phyloP scores from a whole-genome alignment of 257 asterid species.

The Pogostemon cablin region DNA sequence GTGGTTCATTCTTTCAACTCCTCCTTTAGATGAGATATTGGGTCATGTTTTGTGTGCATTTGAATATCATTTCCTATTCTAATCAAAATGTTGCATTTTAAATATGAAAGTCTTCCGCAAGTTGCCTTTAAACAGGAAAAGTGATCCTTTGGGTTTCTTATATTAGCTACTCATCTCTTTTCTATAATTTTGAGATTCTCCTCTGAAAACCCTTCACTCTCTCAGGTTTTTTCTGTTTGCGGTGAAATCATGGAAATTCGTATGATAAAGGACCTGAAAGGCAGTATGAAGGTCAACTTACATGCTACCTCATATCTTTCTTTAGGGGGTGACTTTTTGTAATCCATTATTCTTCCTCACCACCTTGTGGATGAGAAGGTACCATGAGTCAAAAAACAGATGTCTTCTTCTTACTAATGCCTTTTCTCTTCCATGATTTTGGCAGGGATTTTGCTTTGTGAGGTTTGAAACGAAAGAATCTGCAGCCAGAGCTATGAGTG shows the following conservation, averaged over 20 bases:
- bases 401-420: constrained; percentile 29
- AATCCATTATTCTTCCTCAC: constrained; percentile 17
- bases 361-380: constrained; percentile 8
- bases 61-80: constrained; percentile 10
- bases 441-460: constrained; percentile 91
- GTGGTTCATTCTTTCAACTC: constrained; percentile 8
- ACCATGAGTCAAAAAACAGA: constrained; percentile 18
- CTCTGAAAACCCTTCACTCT: constrained; percentile 28
- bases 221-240: constrained; percentile 73
- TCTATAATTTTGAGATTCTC: constrained; percentile 4
- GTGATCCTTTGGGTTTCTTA: background rate
- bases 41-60: constrained; percentile 22
- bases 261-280: constrained; percentile 64
- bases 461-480: constrained; percentile 79
- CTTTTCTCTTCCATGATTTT: constrained; percentile 24
- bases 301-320: constrained; percentile 16
- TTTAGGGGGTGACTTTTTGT: constrained; percentile 25
- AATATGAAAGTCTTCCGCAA: background rate
- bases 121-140: constrained; percentile 17
- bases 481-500: constrained; percentile 82
- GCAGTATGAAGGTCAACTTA: constrained; percentile 60
- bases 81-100: constrained; percentile 1
- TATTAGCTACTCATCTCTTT: background rate
- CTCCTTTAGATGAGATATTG: constrained; percentile 12
- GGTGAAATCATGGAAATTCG: constrained; percentile 82